Evolutionary conservation across 768 basidiomycete genomes (phyloP).

Genomic region (Mycena crocata): DNA sequence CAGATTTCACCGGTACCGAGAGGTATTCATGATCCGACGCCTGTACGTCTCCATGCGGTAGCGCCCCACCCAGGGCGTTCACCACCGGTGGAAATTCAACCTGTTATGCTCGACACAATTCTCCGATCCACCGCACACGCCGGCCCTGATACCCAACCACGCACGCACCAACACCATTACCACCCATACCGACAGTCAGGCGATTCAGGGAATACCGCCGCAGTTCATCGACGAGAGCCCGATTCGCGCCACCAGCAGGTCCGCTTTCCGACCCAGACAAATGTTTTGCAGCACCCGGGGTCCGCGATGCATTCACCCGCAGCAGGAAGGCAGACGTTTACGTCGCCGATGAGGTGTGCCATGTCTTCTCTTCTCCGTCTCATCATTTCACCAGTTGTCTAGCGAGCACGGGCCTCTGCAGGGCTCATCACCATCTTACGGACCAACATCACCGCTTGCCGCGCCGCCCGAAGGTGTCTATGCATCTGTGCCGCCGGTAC

Average conservation of each 20-base stretch:
- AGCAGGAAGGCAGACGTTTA: conserved; percentile 35
- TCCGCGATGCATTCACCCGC: too few species aligned
- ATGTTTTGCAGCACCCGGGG: conserved; percentile 28
- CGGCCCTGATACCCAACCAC: conserved; percentile 35
- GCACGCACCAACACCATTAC: conserved; percentile 34
- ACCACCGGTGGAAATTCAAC: conserved; percentile 38
- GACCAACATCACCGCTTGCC: conserved; percentile 5
- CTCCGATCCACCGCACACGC: conserved; percentile 20
- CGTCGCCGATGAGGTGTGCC: conserved; percentile 30
- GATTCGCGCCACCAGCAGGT: conserved; percentile 30
- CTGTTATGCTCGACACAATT: conserved; percentile 37
- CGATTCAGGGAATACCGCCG: conserved; percentile 3
- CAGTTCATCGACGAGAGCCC: conserved; percentile 19
- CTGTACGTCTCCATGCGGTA: conserved; percentile 45
- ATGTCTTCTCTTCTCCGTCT: conserved; percentile 30
- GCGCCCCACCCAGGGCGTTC: conserved; percentile 34
- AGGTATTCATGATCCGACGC: conserved; percentile 43
- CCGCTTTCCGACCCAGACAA: conserved; percentile 36
- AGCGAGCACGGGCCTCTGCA: conserved; percentile 17
- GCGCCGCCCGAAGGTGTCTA: conserved; percentile 19
- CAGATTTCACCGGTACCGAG: conserved; percentile 38
- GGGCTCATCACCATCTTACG: conserved; percentile 16
- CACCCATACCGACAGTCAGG: conserved; percentile 27
- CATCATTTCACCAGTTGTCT: conserved; percentile 31
- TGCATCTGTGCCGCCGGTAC: neutral